phyloP scores from a whole-genome alignment of 2,329 filamentous ascomycete species.

The Phialocephala sp. region DNA sequence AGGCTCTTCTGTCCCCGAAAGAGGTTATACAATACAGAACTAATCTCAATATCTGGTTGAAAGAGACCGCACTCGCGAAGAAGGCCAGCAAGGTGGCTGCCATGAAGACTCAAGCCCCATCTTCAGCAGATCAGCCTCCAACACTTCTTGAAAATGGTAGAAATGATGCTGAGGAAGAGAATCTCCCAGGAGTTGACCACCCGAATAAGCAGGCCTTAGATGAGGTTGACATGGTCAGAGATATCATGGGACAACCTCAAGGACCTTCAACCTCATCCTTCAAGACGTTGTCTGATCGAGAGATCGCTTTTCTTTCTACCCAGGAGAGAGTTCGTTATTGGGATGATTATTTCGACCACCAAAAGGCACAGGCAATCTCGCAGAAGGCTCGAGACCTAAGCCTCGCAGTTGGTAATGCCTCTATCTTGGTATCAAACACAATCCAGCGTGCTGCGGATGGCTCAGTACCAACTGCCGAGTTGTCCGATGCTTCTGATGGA shows the following conservation, averaged over 20 bases:
- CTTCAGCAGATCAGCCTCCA: neutral
- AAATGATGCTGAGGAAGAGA: neutral
- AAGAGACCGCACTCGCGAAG: neutral
- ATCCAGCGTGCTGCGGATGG: neutral
- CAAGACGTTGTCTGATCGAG: neutral
- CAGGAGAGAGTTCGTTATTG: neutral
- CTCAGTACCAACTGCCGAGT: neutral
- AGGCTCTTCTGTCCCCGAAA: neutral
- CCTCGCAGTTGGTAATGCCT: neutral
- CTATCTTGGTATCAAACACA: neutral
- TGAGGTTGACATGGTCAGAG: neutral
- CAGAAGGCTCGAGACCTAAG: neutral
- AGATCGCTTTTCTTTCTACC: neutral
- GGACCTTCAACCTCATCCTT: neutral
- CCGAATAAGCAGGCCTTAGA: neutral
- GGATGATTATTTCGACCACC: slow-evolving; percentile 4
- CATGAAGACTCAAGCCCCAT: neutral
- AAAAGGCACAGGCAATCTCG: neutral
- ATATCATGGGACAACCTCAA: neutral
- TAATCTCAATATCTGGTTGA: neutral
- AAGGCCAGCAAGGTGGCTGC: neutral
- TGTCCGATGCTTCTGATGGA: neutral
- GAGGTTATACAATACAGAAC: neutral
- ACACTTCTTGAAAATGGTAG: neutral
- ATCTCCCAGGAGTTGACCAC: neutral